Base-by-base conservation (phyloP, 768 basidiomycete species). In the Porpolomopsis calyptriformis region DNA sequence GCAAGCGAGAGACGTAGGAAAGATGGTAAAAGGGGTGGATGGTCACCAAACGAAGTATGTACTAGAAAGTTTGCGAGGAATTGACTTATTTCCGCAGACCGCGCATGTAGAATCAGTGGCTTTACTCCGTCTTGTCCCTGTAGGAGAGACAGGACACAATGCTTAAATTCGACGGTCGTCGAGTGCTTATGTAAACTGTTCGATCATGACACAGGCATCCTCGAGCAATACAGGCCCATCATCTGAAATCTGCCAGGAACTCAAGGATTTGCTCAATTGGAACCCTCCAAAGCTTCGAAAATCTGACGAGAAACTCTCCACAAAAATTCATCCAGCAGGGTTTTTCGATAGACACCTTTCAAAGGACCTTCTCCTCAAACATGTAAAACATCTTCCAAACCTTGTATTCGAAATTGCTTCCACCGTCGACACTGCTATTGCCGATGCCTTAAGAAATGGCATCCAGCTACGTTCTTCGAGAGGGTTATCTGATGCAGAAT, bases 1-100 rank as follows among this genome's bases (percentile, higher is more conserved):
- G 6, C 86, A 89, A 67, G 87, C 86, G 25, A 67, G 92, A 55
- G 93, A 96, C 62, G 71, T 96, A 2, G 91, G 87, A 12, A 75
- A 69, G 63, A 76, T 96, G 27, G 63, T 75, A 58, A 73, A 71
- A 50, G 63, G 64, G 53, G 67, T 60, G 38, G 64, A 59, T 45
- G 65, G 53, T 39, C 65, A 61, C 39, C 67, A 52, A 34, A 66
- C 53, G 55, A 68, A 65, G 55, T 99, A 96, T 64, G 70, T 75
- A 50, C 54, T 99, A 56, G 86, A 92, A 65, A 87, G 80, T 54
- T 53, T 96, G 55, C 64, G 85, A 50, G 93, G 91, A 27, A 89
- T 96, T 53, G 94, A 98, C 68, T 59, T 99, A 45, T 99, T 98
- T 68, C 90, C 94, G 6, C 92, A 97, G 70, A 94, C 91, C 20